Conservation (phyloP, 2,329 filamentous ascomycete species). For the Xylariaceae sp. region DNA sequence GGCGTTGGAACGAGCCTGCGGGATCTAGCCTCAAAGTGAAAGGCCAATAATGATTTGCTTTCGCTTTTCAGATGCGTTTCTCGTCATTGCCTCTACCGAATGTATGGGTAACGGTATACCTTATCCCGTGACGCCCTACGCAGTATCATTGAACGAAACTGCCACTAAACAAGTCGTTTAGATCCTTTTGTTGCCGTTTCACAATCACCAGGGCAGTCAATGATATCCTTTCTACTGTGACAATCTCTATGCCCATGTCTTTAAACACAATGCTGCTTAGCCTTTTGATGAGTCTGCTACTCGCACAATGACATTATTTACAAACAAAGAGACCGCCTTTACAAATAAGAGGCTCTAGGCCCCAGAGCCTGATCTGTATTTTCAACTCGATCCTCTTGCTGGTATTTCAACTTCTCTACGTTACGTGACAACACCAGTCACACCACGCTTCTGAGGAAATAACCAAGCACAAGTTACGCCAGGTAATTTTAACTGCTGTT, state of each 20-base stretch:
- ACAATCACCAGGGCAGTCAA: background rate
- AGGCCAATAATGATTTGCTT: slow-evolving; percentile 29
- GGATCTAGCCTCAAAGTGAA: slow-evolving; percentile 25
- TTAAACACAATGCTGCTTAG: background rate
- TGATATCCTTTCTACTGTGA: background rate
- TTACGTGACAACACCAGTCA: too few species aligned
- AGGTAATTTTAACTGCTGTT: slow-evolving; percentile 1
- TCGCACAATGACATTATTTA: slow-evolving; percentile 6
- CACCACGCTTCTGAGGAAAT: too few species aligned
- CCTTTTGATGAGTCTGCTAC: background rate
- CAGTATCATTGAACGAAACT: background rate
- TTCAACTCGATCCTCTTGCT: background rate
- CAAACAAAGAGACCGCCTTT: slow-evolving; percentile 1
- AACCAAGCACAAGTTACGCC: too few species aligned
- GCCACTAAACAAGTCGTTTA: background rate
- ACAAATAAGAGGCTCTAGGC: background rate
- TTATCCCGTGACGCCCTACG: background rate
- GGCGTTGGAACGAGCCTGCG: slow-evolving; percentile 22
- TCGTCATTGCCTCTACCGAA: background rate
- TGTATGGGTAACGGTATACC: background rate
- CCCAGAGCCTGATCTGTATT: background rate
- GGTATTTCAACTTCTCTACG: background rate
- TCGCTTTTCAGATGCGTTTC: slow-evolving; percentile 11
- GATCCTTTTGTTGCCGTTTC: background rate
- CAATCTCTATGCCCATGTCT: background rate